phyloP scores from a whole-genome alignment of 768 basidiomycete genomes.

The Leccinum disarticulatum region DNA sequence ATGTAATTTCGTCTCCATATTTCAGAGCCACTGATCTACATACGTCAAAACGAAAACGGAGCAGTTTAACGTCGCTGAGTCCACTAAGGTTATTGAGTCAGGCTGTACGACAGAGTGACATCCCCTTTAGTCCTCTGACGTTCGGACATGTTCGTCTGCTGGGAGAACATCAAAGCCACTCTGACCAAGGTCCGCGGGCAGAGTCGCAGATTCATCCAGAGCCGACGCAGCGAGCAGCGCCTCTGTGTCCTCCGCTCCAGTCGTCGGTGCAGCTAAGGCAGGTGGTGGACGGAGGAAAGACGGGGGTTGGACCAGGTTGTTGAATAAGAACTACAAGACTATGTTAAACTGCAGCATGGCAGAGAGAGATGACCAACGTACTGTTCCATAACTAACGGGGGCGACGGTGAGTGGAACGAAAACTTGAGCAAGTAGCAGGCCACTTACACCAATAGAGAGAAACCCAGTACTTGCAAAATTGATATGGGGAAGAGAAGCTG shows the following conservation, averaged over 20 bases:
- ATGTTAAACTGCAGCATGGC: conserved; percentile 9
- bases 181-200: conserved; percentile 81
- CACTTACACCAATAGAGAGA: conserved; percentile 85
- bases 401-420: conserved; percentile 11
- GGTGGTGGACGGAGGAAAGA: conserved; percentile 53
- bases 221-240: conserved; percentile 41
- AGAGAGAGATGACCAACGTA: conserved; percentile 34
- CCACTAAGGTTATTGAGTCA: neutral
- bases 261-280: conserved; percentile 27
- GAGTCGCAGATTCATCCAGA: conserved; percentile 78
- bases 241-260: conserved; percentile 59
- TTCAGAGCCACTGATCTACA: neutral
- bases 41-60: neutral
- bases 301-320: conserved; percentile 71
- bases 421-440: conserved; percentile 9
- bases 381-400: conserved; percentile 75
- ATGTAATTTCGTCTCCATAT: neutral
- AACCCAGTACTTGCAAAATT: conserved; percentile 79
- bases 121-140: conserved; percentile 13
- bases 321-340: conserved; percentile 75
- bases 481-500: conserved; percentile 78
- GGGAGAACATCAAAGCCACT: conserved; percentile 84
- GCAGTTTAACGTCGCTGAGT: neutral
- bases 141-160: conserved; percentile 36
- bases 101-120: neutral